phyloP scores from a whole-genome alignment of 1,284 basidiomycete genomes.

The Ceratobasidium sp. region DNA sequence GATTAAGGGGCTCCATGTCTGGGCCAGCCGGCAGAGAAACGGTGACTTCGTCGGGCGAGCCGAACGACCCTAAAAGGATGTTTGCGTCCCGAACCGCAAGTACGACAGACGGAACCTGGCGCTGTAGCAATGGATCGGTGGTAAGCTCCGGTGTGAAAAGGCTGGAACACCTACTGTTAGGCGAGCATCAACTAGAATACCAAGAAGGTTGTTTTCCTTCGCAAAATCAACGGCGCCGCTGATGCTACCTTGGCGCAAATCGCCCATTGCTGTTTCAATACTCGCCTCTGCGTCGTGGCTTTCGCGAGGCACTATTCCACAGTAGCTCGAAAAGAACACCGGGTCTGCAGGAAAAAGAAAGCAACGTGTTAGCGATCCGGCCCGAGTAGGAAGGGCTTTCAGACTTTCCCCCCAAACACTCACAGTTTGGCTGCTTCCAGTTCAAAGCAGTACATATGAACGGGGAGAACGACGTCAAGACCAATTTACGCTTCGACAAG shows the following conservation, averaged over 20 bases:
- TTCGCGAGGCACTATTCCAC: constrained; percentile 70
- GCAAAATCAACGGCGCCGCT: constrained; percentile 95
- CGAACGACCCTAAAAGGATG: constrained; percentile 84
- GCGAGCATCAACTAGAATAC: constrained; percentile 91
- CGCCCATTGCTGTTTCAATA: constrained; percentile 42
- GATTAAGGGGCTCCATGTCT: constrained; percentile 39
- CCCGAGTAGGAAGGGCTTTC: constrained; percentile 33
- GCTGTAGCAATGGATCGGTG: constrained; percentile 16
- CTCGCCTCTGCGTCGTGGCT: constrained; percentile 47
- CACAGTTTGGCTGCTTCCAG: constrained; percentile 99
- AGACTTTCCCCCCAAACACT: constrained; percentile 53
- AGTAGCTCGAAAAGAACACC: constrained; percentile 93
- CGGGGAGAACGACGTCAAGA: constrained; percentile 90
- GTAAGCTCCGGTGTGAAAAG: constrained; percentile 1
- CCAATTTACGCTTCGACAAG: constrained; percentile 74
- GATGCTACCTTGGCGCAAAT: constrained; percentile 66
- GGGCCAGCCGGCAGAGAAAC: constrained; percentile 22
- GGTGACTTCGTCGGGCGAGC: constrained; percentile 32
- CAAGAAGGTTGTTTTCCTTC: constrained; percentile 92
- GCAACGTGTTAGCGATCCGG: constrained; percentile 45
- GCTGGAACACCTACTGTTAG: constrained; percentile 74
- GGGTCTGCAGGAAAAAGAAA: constrained; percentile 72
- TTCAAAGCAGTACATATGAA: constrained; percentile 91
- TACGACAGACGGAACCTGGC: constrained; percentile 82
- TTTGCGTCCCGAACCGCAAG: constrained; percentile 89